Evolutionary conservation across 352 stramenopile genomes (phyloP), one percentile per base, ranked within the genome.

Genomic region (Phytopythium aichiense): DNA sequence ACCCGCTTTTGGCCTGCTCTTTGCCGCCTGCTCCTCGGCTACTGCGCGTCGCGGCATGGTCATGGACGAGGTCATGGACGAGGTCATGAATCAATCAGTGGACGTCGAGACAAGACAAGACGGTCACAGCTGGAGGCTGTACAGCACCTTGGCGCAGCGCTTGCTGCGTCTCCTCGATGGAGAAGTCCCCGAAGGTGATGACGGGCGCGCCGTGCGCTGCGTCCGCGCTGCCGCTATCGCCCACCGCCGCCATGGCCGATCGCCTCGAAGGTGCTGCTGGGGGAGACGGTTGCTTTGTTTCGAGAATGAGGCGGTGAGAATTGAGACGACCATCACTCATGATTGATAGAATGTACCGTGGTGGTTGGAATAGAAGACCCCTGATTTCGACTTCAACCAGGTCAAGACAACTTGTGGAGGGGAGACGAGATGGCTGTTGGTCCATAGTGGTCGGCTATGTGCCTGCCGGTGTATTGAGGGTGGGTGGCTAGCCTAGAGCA

Each of bases 121-220:
- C 9, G 12, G 35, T 7, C 15, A 8, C 35, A 16, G 35, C 9
- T 40, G 35, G 25, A 45, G 31, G 12, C 18, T 16, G 35, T 9
- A 30, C 54, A 35, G n/a, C 35, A 89, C 79, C 76, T 63, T 80
- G 63, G 43, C 77, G 65, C 31, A 87, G 60, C 53, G 71, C 70
- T 16, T 71, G 61, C 51, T 80, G 63, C 18, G 76, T 87, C 57
- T 94, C 85, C 65, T 89, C 85, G 11, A 77, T 30, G 20, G 85
- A 88, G 40, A 94, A 94, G 60, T 94, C 85, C 38, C 85, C 85
- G 57, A 94, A 94, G 52, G 69, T 87, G 69, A 93, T 85, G 35
- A 78, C 61, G 48, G 76, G 49, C 31, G 59, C 60, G 22, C 56
- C 59, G 66, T 59, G 45, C 38, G 61, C 50, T 0, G 50, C 43